Conservation (phyloP, 2,329 filamentous ascomycete species). For the Sarocladium kiliense region DNA sequence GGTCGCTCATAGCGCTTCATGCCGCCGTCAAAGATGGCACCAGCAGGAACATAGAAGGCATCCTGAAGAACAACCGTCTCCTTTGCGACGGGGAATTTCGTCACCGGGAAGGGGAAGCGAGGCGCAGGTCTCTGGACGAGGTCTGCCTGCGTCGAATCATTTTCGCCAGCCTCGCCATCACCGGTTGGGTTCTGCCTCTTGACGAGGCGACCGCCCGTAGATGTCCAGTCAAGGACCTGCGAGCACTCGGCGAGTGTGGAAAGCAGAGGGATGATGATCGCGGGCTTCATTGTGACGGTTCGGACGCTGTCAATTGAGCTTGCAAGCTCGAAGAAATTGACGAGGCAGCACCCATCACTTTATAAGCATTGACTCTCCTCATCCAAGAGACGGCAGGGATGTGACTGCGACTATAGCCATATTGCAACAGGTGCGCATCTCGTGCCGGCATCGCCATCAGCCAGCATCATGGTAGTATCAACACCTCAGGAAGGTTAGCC, state of each 20-base stretch:
- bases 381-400: no score
- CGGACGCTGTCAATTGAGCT: no score
- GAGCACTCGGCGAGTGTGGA: constrained; percentile 14
- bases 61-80: constrained; percentile 21
- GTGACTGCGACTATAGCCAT: no score
- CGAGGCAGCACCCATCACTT: no score
- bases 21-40: constrained; percentile 27
- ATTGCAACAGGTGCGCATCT: no score
- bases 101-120: constrained; percentile 23
- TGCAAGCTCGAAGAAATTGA: no score
- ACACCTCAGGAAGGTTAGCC: background rate
- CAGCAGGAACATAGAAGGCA: constrained; percentile 25
- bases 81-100: constrained; percentile 22
- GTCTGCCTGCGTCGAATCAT: constrained; percentile 21
- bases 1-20: constrained; percentile 33
- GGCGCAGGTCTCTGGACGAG: constrained; percentile 21
- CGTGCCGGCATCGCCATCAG: background rate
- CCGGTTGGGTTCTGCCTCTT: constrained; percentile 17
- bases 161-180: constrained; percentile 17
- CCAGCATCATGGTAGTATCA: background rate
- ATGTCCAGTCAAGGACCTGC: constrained; percentile 13
- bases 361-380: no score
- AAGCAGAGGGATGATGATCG: constrained; percentile 16
- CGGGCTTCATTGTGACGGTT: constrained; percentile 17
- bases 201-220: constrained; percentile 14